A percentile compares a stretch with the other conserved stretches of the same genome.
These are phyloP conservation scores for Davidsoniella eucalypti DNA, from an alignment of 2,329 filamentous ascomycete genomes.

Conservation along the genomic window DNA sequence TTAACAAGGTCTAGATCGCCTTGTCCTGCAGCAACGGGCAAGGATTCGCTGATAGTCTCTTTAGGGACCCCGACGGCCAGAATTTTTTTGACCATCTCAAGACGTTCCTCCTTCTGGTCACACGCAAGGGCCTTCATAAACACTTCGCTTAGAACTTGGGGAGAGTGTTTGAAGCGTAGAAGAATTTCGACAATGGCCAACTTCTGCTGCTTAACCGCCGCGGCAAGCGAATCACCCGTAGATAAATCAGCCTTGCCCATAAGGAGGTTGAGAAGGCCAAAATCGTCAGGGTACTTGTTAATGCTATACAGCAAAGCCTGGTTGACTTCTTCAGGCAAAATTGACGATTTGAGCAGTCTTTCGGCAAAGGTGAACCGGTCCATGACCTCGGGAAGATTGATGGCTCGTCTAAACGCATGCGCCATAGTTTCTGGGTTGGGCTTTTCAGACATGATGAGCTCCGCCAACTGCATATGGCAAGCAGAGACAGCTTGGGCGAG, in stretches of 20 bases:
- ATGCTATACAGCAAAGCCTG: conserved; percentile 36
- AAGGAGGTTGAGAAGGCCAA: conserved; percentile 30
- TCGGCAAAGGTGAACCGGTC: conserved; percentile 34
- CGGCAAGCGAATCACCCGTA: conserved; percentile 31
- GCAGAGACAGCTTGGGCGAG: conserved; percentile 34
- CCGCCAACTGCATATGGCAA: conserved; percentile 28
- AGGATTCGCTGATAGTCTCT: conserved; percentile 29
- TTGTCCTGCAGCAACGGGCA: conserved; percentile 34
- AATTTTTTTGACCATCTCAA: conserved; percentile 28
- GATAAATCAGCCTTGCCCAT: conserved; percentile 30
- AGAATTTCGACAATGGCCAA: conserved; percentile 31
- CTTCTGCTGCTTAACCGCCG: conserved; percentile 29
- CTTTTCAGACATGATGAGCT: conserved; percentile 28
- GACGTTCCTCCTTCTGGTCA: conserved; percentile 25
- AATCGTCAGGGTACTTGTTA: conserved; percentile 29
- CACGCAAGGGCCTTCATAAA: conserved; percentile 26
- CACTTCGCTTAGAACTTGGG: conserved; percentile 23
- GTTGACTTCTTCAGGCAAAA: conserved; percentile 31
- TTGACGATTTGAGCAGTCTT: conserved; percentile 32
- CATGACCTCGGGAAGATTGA: conserved; percentile 34
- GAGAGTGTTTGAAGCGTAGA: conserved; percentile 21
- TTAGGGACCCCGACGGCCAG: conserved; percentile 30
- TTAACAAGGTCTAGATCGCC: conserved; percentile 35
- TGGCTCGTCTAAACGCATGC: conserved; percentile 33
- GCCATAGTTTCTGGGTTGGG: conserved; percentile 30